Evolutionary conservation across 495 filamentous ascomycete genomes (phyloP), one percentile per base, ranked within the genome.

Genomic region (Penicillium atrosanguineum): DNA sequence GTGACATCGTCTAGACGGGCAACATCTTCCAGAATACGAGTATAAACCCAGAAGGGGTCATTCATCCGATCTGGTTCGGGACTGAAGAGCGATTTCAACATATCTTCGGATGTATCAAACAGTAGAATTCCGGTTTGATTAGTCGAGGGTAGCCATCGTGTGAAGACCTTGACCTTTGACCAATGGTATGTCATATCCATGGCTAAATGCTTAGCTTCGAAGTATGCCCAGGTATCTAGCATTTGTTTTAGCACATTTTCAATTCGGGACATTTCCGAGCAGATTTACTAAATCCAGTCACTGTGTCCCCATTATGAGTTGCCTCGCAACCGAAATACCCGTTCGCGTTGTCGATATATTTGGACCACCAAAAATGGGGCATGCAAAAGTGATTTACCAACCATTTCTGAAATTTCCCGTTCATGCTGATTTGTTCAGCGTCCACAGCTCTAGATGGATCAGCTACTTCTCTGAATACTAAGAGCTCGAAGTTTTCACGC

Each of bases 81-180:
- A 2, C 50, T 43, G 0, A 39, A 19, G 9, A 52, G 26, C 6
- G 42, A 34, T 3, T 19, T 8, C 4, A 19, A 19, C 1, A 46
- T 20, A 40, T 48, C 34, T 2, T 49, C 12, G 20, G 19, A 29
- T 1, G 61, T 64, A 47, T 75, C 71, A 44, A 76, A 73, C 18
- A 68, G 23, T 4, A 77, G 42, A 11, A 76, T 41, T 1, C 60
- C 53, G 0, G 69, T 74, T 37, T 66, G 66, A 6, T 59, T 54
- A 5, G 52, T 56, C 6, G 46, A 16, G 3, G 20, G 31, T 12
- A 56, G 8, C 71, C 69, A 75, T 29, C 62, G 45, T 16, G 64
- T 61, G 29, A 67, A 73, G 20, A 67, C 37, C 38, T 72, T 75
- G 18, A 70, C 41, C 47, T 69, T 70, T 34, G 60, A 53, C 69